Evolutionary conservation across 1,284 basidiomycete genomes (phyloP), one percentile per base, ranked within the genome.

Genomic region (Gomphus bonarii): DNA sequence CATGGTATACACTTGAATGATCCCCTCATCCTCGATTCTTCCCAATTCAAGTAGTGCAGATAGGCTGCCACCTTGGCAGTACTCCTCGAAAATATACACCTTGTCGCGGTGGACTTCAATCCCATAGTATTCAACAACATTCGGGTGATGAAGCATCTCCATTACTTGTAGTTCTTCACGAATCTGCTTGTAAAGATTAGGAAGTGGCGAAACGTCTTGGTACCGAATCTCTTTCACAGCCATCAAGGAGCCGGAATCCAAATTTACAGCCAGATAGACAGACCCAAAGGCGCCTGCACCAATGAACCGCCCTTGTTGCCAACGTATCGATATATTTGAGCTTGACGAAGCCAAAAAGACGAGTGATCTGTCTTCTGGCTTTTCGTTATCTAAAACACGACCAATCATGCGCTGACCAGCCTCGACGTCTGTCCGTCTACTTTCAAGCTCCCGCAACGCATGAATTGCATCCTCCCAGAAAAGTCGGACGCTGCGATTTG

Each of bases 221-320:
- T 97, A 97, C 59, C 95, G 91, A 69, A 99, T 95, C 74, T 99
- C 97, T 73, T 99, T 99, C 67, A 99, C 97, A 3, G 97, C 97
- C 94, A 99, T 98, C 58, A 98, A 84, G 38, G 91, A 90, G 52
- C 95, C 94, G 1, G 92, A 89, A 68, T 99, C 97, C 59, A 99
- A 79, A 68, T 99, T 99, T 72, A 99, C 91, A 20, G 95, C 97
- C 44, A 93, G 80, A 69, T 99, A 99, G n/a, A 99, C 97, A 11
- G 88, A 92, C 20, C 95, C 95, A 67, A 97, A 98, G 9, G 97
- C 95, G 22, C 97, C 97, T 35, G 94, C 87, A 52, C 97, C 97
- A 64, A 99, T 97, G 72, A 97, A 98, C 56, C 89, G 85, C 35
- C 95, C 95, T 70, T 99, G 97, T 70, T 99, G 97, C 97, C 97